phyloP scores from a whole-genome alignment of 345 rosid genomes.

The Eucalyptus sp. region DNA sequence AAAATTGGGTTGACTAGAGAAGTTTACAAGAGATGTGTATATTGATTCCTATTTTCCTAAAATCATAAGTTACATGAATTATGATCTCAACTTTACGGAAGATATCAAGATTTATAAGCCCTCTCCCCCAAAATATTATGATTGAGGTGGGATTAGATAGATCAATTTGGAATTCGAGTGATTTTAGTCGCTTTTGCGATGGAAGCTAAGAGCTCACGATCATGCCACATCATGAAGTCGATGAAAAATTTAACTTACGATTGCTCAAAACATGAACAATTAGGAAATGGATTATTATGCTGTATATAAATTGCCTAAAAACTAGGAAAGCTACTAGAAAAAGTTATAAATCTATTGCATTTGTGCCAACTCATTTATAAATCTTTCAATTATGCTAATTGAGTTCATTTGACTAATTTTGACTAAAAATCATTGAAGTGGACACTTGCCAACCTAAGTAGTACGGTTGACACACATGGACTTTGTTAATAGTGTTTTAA shows the following conservation, averaged over 20 bases:
- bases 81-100: neutral
- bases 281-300: neutral
- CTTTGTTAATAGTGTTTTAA: too few species aligned
- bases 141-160: neutral
- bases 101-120: neutral
- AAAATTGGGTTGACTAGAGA: neutral
- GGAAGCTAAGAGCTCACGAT: neutral
- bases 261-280: neutral
- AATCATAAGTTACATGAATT: neutral
- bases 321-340: too few species aligned
- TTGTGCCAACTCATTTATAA: too few species aligned
- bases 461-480: fast-evolving
- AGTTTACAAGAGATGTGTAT: neutral
- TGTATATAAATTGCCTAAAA: too few species aligned
- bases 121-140: neutral
- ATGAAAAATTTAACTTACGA: neutral
- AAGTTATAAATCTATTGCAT: too few species aligned
- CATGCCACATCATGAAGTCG: neutral
- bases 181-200: neutral
- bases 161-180: neutral
- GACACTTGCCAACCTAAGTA: too few species aligned
- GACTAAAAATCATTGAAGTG: too few species aligned
- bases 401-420: too few species aligned
- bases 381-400: too few species aligned
- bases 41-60: neutral